These are phyloP conservation scores for Penicillium capsulatum DNA, from an alignment of 2,329 filamentous ascomycete genomes.

Conservation along the genomic window DNA sequence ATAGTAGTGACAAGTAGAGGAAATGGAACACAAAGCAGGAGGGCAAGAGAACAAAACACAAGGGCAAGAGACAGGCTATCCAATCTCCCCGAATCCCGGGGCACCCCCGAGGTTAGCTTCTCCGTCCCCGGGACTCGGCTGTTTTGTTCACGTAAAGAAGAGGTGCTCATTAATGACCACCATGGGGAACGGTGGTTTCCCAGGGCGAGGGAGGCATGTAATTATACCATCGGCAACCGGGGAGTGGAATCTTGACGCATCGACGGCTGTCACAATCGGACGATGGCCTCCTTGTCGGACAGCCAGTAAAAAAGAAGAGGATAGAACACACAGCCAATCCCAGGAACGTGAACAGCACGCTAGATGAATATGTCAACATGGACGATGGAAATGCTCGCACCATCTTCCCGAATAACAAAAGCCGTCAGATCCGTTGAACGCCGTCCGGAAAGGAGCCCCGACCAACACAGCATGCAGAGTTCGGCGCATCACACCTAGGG, in stretches of 20 bases:
- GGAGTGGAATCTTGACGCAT: neutral
- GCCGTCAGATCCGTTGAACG: conserved; percentile 39
- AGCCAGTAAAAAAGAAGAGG: conserved; percentile 9
- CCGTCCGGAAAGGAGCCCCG: conserved; percentile 33
- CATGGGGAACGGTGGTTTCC: neutral
- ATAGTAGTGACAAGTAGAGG: conserved; percentile 13
- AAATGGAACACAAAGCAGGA: conserved; percentile 7
- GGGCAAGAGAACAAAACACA: conserved; percentile 8
- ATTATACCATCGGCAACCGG: conserved; percentile 10
- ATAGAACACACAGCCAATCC: conserved; percentile 23
- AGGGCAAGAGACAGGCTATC: conserved; percentile 3
- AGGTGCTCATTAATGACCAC: neutral
- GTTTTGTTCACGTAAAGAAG: conserved; percentile 5
- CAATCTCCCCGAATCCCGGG: conserved; percentile 8
- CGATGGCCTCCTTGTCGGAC: conserved; percentile 8
- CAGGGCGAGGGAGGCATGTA: conserved; percentile 1
- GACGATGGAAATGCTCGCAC: conserved; percentile 31
- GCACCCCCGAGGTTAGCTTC: conserved; percentile 4
- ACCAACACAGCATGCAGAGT: conserved; percentile 32
- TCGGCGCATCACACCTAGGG: conserved; percentile 31
- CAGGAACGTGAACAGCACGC: conserved; percentile 34
- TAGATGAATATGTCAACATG: conserved; percentile 38
- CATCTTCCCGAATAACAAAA: conserved; percentile 32
- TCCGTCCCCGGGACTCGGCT: conserved; percentile 6
- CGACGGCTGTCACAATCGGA: conserved; percentile 5